phyloP scores from a whole-genome alignment of 768 basidiomycete genomes.

The Rhodosporidiobolus sp. region DNA sequence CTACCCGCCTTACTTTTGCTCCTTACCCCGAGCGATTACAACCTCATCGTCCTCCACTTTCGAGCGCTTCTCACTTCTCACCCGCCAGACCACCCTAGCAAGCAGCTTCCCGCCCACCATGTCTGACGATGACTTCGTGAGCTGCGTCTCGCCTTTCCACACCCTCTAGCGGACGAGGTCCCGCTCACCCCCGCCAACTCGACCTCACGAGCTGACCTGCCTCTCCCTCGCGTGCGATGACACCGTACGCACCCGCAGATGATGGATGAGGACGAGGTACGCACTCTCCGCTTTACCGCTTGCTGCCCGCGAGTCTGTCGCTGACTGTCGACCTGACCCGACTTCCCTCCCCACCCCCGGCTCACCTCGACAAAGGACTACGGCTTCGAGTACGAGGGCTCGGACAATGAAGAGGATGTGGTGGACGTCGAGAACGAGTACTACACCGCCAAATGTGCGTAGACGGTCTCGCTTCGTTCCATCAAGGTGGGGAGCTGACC shows the following conservation, averaged over 20 bases:
- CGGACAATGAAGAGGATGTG: slow-evolving; percentile 72
- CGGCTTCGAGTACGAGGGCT: slow-evolving; percentile 91
- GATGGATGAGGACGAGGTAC: slow-evolving; percentile 51
- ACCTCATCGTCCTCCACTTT: too few species aligned
- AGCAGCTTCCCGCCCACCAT: slow-evolving; percentile 36
- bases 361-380: too few species aligned
- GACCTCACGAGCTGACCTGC: neutral
- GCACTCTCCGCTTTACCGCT: neutral
- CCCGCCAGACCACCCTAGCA: neutral
- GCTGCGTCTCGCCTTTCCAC: neutral
- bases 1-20: too few species aligned
- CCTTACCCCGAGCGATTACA: too few species aligned
- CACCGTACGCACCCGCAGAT: slow-evolving; percentile 24
- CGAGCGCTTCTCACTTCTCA: too few species aligned
- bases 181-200: neutral
- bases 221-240: neutral
- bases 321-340: neutral
- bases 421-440: slow-evolving; percentile 97
- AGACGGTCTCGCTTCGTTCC: neutral
- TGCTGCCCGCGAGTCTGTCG: neutral
- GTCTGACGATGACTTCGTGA: slow-evolving; percentile 52
- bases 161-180: slow-evolving; percentile 47
- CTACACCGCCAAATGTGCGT: slow-evolving; percentile 90
- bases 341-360: neutral
- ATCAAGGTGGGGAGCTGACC: too few species aligned